phyloP scores from a whole-genome alignment of 805 yeast genomes.

The Kodamaea jinghongensis region DNA sequence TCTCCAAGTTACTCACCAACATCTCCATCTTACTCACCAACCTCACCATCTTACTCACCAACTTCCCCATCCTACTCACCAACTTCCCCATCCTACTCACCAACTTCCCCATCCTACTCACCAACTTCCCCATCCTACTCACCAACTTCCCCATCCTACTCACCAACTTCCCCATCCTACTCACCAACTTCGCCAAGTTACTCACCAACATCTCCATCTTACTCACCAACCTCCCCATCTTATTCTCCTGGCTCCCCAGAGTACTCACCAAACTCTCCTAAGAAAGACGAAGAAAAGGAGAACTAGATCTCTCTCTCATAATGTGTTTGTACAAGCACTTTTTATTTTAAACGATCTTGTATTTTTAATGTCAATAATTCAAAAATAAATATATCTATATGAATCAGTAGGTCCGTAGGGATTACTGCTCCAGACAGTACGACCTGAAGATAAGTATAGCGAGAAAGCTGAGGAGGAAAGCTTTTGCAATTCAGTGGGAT shows the following conservation, averaged over 20 bases:
- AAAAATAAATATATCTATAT: slow-evolving; percentile 5
- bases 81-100: slow-evolving; percentile 27
- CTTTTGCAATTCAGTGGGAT: too few species aligned
- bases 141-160: slow-evolving; percentile 58
- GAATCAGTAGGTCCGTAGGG: slow-evolving; percentile 4
- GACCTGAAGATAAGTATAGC: too few species aligned
- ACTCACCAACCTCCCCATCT: slow-evolving; percentile 60
- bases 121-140: slow-evolving; percentile 28
- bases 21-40: slow-evolving; percentile 68
- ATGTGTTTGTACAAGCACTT: slow-evolving; percentile 4
- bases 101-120: slow-evolving; percentile 25
- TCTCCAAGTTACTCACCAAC: slow-evolving; percentile 68
- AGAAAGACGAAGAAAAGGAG: slow-evolving; percentile 19
- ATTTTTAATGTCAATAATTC: slow-evolving; percentile 8
- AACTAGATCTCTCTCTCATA: neutral
- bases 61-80: slow-evolving; percentile 27
- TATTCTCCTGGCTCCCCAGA: slow-evolving; percentile 39
- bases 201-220: slow-evolving; percentile 78
- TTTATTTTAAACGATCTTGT: slow-evolving; percentile 9
- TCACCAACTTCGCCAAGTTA: slow-evolving; percentile 68
- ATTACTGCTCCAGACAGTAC: too few species aligned
- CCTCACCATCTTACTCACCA: slow-evolving; percentile 32
- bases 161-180: slow-evolving; percentile 59
- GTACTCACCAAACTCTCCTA: slow-evolving; percentile 45
- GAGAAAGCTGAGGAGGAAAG: too few species aligned